Evolutionary conservation across 805 yeast species (phyloP), one percentile per base, ranked within the genome.

Genomic region (Saccharomycopsis sp.): DNA sequence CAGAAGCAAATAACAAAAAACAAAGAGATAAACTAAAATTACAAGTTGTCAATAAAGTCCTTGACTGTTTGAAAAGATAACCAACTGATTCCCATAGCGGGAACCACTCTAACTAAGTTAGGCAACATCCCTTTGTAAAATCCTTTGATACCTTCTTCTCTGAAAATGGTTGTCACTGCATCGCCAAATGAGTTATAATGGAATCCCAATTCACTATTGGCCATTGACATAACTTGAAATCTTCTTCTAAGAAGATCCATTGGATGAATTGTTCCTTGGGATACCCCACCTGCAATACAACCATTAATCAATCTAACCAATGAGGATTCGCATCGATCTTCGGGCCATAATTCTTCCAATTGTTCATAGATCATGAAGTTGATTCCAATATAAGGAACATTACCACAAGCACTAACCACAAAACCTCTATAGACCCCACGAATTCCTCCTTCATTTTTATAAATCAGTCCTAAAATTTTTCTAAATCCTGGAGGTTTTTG

Each of bases 21-120:
- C n/a, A n/a, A n/a, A n/a, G n/a, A n/a, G n/a, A n/a, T n/a, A n/a
- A n/a, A n/a, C n/a, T n/a, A n/a, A n/a, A n/a, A n/a, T n/a, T n/a
- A n/a, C n/a, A n/a, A n/a, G n/a, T n/a, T n/a, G n/a, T n/a, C n/a
- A n/a, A n/a, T n/a, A n/a, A 47, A 40, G 17, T 74, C 82, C 50
- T 77, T 74, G 38, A 84, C 66, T 26, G 79, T 60, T 49, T 94
- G 97, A 57, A 76, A 79, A 46, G 83, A 76, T 51, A 87, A 66
- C 95, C 96, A 89, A 45, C 89, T 85, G 14, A 88, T 86, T 3
- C 97, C 97, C 88, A 92, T 89, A 12, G 92, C 78, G 0, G 97
- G 96, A 35, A 86, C 81, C 3, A 89, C 92, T 56, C 88, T 89
- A 66, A 83, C 79, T 56, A 85, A 66, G 54, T 86, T 86, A 1